Base-by-base conservation (phyloP, 2,329 filamentous ascomycete genomes). In the Parascedosporium putredinis region DNA sequence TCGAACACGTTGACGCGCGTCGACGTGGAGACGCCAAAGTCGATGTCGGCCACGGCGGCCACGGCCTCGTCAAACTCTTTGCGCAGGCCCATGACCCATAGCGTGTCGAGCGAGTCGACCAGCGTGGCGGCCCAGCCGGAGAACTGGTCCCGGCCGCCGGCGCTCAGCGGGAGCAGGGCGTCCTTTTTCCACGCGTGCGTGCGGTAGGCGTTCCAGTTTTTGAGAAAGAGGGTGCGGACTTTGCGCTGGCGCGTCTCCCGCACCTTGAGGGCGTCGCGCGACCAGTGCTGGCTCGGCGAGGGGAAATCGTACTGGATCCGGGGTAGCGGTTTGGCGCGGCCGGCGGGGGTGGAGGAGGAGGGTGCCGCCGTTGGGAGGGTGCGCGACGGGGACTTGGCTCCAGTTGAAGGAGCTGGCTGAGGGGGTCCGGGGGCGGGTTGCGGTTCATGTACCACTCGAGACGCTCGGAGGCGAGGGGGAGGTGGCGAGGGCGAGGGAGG, bases 81-180 rank as follows among this genome's bases (percentile, higher is more conserved):
- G 53, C 73, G 73, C 59, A 86, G 56, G 3, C 75, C 83, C 76
- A 87, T 81, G 55, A 87, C 83, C 82, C 83, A 86, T 12, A 88
- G 67, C n/a, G 79, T 80, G 59, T 87, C 84, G 48, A 85, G 68
- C 2, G 78, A 67, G 59, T 84, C 81, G n/a, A 84, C 79, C 51
- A 84, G 65, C 5, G 81, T 84, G 4, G 81, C 81, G 5, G 76
- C 79, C 81, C 81, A 84, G 22, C 81, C 82, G 12, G 77, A 78
- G 62, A 83, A 84, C 29, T 76, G 74, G 56, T 83, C 73, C 42
- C 72, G 71, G 45, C 62, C 67, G 2, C 61, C 57, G 9, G 72
- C 78, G 14, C 71, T 71, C 8, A 84, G 56, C 3, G 82, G 82
- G 25, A 69, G 68, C 48, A 85, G 66, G 55, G 83, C 82, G 59